Evolutionary conservation across 805 yeast species (phyloP).

Genomic region (Hagleromyces aurorensis): DNA sequence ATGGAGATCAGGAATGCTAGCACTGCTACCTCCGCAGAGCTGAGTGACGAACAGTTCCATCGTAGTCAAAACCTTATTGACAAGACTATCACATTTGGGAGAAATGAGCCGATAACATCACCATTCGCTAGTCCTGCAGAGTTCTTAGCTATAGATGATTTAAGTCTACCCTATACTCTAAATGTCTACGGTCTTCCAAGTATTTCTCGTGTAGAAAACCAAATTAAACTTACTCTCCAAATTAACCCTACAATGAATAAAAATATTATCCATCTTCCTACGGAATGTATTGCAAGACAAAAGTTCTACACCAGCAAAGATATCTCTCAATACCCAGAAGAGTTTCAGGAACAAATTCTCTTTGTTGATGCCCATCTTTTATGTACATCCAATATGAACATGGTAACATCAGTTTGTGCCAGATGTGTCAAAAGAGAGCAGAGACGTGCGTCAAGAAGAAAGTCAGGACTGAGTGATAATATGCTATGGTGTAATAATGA

Average conservation of each 20-base stretch:
- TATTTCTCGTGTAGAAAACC: slow-evolving; percentile 91
- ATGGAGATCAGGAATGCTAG: slow-evolving; percentile 2
- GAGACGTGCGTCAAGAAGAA: slow-evolving; percentile 88
- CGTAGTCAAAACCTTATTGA: slow-evolving; percentile 17
- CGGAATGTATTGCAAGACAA: slow-evolving; percentile 81
- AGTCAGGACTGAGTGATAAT: slow-evolving; percentile 68
- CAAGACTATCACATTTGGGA: slow-evolving; percentile 17
- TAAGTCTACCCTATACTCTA: slow-evolving; percentile 38
- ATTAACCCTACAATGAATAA: slow-evolving; percentile 63
- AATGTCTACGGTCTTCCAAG: slow-evolving; percentile 59
- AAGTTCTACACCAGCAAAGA: slow-evolving; percentile 59
- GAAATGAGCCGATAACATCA: slow-evolving; percentile 16
- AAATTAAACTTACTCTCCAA: slow-evolving; percentile 65
- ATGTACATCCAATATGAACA: slow-evolving; percentile 40
- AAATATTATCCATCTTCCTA: slow-evolving; percentile 67
- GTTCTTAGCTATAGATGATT: slow-evolving; percentile 22
- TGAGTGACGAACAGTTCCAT: no score
- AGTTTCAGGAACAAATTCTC: slow-evolving; percentile 46
- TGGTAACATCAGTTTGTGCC: slow-evolving; percentile 69
- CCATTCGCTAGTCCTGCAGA: slow-evolving; percentile 20
- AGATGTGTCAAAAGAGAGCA: slow-evolving; percentile 90
- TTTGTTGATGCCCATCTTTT: slow-evolving; percentile 77
- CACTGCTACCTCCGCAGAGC: slow-evolving; percentile 3
- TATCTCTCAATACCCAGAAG: slow-evolving; percentile 34
- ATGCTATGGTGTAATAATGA: slow-evolving; percentile 69